Conservation (phyloP, 228 moss, liverwort and hornwort species). For the Sphagnum fallax region DNA sequence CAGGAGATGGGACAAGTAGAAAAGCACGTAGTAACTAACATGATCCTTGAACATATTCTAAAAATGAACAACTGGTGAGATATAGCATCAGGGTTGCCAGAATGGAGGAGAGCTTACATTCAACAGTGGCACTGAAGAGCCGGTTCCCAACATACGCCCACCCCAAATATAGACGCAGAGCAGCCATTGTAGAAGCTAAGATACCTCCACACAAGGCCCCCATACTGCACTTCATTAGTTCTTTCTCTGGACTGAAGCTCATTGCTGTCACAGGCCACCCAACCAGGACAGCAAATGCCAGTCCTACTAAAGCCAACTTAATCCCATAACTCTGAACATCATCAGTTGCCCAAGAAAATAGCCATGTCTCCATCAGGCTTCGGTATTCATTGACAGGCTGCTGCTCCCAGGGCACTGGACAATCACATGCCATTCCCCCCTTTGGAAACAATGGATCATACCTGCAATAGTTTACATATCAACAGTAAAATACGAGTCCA, state of each 20-base stretch:
- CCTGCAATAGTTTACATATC: constrained; percentile 14
- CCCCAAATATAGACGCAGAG: constrained; percentile 82
- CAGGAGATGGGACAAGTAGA: too few species aligned
- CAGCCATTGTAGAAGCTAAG: constrained; percentile 72
- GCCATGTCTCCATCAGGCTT: constrained; percentile 64
- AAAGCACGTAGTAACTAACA: too few species aligned
- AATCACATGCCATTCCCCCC: constrained; percentile 62
- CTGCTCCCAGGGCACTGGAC: constrained; percentile 95
- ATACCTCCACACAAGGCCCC: constrained; percentile 84
- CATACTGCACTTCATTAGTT: constrained; percentile 73
- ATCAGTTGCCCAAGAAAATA: constrained; percentile 94
- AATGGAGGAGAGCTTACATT: constrained; percentile 36
- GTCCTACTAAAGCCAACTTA: constrained; percentile 63
- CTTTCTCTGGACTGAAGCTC: constrained; percentile 76
- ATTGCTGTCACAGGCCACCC: constrained; percentile 83
- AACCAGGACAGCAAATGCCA: constrained; percentile 54
- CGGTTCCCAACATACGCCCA: constrained; percentile 98
- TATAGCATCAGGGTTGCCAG: too few species aligned
- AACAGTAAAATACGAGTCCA: too few species aligned
- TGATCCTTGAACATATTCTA: too few species aligned
- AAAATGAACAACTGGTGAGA: too few species aligned
- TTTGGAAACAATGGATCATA: constrained; percentile 55
- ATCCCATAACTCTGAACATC: constrained; percentile 54
- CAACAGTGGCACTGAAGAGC: constrained; percentile 92
- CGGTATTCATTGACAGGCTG: constrained; percentile 97